Base-by-base conservation (phyloP, 2,329 filamentous ascomycete species). In the Fusarium haematococcum region DNA sequence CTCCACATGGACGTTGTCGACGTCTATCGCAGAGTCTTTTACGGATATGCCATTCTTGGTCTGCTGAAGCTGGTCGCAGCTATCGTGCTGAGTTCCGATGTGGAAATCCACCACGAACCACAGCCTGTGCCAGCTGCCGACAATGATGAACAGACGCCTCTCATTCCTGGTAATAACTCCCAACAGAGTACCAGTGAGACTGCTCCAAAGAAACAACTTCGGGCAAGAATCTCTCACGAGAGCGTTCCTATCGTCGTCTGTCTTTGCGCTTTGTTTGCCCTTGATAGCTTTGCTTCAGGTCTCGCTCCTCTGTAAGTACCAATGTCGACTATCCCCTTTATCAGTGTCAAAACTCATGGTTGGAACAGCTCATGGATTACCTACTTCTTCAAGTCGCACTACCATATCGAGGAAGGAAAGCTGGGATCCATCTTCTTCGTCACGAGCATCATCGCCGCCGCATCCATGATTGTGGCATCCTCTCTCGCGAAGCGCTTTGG, bases 261-360 rank as follows among this genome's bases (percentile, higher is more conserved):
- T 59, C 85, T 96, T 0, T 93, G 91, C 78, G 81, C 92, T 9
- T 84, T 96, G 2, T 92, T 95, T 75, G 88, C 88, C 1, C 78
- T 95, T 7, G 93, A 95, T 79, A 89, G 91, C 0, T 88, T 95
- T 66, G 92, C 92, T 1, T 92, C 91, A 2, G 93, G 93, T 2
- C 87, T 95, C 79, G 91, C 91, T 5, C 89, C 91, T 25, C 78
- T 90, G 85, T 91, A 83, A 80, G 88, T 84, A 9, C 25, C 4
- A 2, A 27, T 77, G 80, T 14, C 81, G 80, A 2, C 78, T 2
- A 8, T 7, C 2, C 25, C 2, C 0, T 10, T 6, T 18, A 3
- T 14, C 3, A 6, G 0, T 0, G 1, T 4, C 3, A 1, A 13
- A 35, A n/a, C 57, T 65, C 13, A 69, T 16, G 5, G 2, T 14